Evolutionary conservation across 1,139 yeast genomes (phyloP), one percentile per base, ranked within the genome.

Genomic region (Diutina mesorugosa): DNA sequence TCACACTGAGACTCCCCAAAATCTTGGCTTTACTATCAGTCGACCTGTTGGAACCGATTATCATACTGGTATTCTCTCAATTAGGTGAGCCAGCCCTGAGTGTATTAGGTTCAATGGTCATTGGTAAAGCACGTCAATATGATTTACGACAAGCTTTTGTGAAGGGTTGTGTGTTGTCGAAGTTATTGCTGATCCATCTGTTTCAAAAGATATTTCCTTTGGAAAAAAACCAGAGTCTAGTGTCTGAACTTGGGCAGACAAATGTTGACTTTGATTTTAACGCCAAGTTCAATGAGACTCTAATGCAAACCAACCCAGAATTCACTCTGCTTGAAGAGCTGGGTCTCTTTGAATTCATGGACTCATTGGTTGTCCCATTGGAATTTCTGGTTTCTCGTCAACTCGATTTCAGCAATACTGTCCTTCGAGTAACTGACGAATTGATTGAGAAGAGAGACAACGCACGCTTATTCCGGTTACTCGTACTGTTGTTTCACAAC

Each of bases 321-420:
- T 78, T 83, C 58, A 79, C 80, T 2, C 73, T 83, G 0, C 65
- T 83, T 29, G 80, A 76, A 58, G 84, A 80, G 57, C 76, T 81
- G 3, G 77, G 79, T 1, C 64, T 82, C 45, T 62, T 77, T 30
- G 80, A 77, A 55, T 73, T 75, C 55, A 58, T 65, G 28, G 61
- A 59, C 28, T 57, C 58, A 10, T 60, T 66, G n/a, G 61, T 63
- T 1, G 62, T 64, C 28, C 67, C 72, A 55, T 71, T 78, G 45
- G 71, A 69, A 54, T 69, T 72, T 61, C 76, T 80, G 59, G 73
- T 74, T 47, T 62, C 72, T 0, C 73, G 74, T 56, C 70, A 67
- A 57, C 48, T 45, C 16, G 81, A 78, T 56, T 65, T 81, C 28
- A 66, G 78, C 1, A 56, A 61, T 0, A 61, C 69, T 1, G 60